A percentile compares a stretch with the other conserved stretches of the same genome.
Evolutionary conservation across 768 basidiomycete genomes (phyloP).

Genomic region (Boletus eberwhitei): DNA sequence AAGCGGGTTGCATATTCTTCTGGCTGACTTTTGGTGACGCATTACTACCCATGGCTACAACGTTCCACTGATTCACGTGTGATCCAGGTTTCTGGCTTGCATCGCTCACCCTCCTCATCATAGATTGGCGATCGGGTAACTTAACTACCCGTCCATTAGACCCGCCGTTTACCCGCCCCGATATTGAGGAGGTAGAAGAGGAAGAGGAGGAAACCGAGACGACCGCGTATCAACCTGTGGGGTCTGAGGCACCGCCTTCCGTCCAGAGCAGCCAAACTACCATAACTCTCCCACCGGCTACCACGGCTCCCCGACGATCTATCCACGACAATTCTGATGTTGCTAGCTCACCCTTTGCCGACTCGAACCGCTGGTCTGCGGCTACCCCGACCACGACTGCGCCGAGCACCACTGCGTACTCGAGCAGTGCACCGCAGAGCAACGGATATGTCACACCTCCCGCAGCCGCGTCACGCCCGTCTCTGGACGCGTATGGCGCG

Average conservation of each 20-base stretch:
- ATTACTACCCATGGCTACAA: neutral
- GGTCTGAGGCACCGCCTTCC: conserved; percentile 32
- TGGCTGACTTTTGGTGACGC: conserved; percentile 73
- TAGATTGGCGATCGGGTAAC: conserved; percentile 78
- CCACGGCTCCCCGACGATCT: conserved; percentile 19
- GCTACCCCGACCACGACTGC: conserved; percentile 27
- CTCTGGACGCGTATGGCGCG: conserved; percentile 86
- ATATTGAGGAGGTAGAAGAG: conserved; percentile 46
- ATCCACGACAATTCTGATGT: conserved; percentile 24
- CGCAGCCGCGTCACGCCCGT: conserved; percentile 48
- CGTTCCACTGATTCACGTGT: conserved; percentile 7
- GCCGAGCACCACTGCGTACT: conserved; percentile 22
- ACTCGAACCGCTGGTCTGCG: conserved; percentile 48
- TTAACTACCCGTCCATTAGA: conserved; percentile 50
- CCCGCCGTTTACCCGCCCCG: conserved; percentile 70
- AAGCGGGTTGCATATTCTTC: conserved; percentile 85
- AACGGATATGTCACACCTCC: conserved; percentile 32
- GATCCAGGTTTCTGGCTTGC: conserved; percentile 69
- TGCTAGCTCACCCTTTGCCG: conserved; percentile 45
- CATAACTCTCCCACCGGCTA: conserved; percentile 9
- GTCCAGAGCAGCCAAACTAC: conserved; percentile 21
- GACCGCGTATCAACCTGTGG: conserved; percentile 45
- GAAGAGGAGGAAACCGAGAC: conserved; percentile 55
- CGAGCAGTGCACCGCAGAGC: conserved; percentile 20
- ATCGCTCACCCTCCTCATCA: conserved; percentile 59